Evolutionary conservation across 2,329 filamentous ascomycete species (phyloP).

Genomic region (Exophiala spinifera): DNA sequence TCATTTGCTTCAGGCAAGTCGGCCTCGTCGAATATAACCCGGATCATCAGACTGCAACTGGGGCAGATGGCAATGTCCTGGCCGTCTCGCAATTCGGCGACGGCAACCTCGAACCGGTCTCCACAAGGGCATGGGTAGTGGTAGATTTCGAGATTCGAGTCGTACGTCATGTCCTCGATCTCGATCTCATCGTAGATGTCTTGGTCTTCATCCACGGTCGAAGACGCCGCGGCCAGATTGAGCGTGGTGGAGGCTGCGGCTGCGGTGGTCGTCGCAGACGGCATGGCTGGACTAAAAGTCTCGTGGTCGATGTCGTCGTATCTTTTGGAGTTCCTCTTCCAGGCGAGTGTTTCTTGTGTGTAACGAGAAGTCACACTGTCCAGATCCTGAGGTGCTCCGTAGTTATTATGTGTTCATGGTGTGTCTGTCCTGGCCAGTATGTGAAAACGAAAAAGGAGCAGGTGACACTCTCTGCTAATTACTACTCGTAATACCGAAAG

Average conservation of each 20-base stretch:
- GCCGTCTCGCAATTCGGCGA: constrained; percentile 80
- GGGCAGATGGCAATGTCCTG: constrained; percentile 96
- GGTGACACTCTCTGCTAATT: no score
- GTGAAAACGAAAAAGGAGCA: no score
- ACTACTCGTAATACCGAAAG: no score
- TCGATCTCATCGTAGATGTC: constrained; percentile 96
- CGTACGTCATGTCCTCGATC: constrained; percentile 97
- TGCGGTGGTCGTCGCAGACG: constrained; percentile 9
- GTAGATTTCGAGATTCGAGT: constrained; percentile 78
- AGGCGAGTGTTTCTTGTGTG: no score
- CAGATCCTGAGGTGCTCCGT: no score
- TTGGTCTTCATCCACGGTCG: constrained; percentile 48
- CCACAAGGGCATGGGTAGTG: constrained; percentile 96
- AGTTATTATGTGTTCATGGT: no score
- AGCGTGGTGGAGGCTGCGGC: constrained; percentile 12
- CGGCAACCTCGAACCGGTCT: constrained; percentile 88
- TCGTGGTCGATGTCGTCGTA: no score
- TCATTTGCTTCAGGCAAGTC: constrained; percentile 33
- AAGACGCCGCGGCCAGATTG: constrained; percentile 3
- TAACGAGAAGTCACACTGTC: no score
- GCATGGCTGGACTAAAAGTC: no score
- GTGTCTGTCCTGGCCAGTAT: no score
- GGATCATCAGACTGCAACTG: constrained; percentile 94
- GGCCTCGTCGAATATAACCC: constrained; percentile 87
- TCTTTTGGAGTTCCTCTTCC: not conserved